These are phyloP conservation scores for Aristolochia contorta DNA, from an alignment of 164 flowering plant genomes.

Conservation along the genomic window DNA sequence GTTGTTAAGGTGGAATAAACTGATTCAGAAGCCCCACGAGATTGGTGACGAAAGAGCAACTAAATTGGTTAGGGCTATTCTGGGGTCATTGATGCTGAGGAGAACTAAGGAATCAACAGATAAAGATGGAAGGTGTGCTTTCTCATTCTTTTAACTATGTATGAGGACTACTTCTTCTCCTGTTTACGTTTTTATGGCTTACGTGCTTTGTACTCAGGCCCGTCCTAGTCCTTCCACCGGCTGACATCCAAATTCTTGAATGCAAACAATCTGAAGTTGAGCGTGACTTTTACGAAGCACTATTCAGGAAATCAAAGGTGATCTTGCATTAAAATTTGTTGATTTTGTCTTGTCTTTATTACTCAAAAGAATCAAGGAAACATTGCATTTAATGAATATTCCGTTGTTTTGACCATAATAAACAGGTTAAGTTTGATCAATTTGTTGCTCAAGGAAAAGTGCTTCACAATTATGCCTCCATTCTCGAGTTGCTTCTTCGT, in stretches of 20 bases:
- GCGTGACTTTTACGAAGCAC: slow-evolving; percentile 66
- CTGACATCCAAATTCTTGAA: slow-evolving; percentile 49
- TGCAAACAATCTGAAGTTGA: slow-evolving; percentile 78
- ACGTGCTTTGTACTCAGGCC: slow-evolving; percentile 31
- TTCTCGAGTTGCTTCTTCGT: slow-evolving; percentile 75
- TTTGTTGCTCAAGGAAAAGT: slow-evolving; percentile 85
- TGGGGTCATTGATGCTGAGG: slow-evolving; percentile 70
- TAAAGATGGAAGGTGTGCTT: slow-evolving; percentile 54
- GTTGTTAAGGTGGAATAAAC: slow-evolving; percentile 53
- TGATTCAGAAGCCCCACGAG: slow-evolving; percentile 69
- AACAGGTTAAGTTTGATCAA: slow-evolving; percentile 76
- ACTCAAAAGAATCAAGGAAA: too few species aligned
- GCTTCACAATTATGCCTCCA: slow-evolving; percentile 67
- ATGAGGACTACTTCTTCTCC: background rate
- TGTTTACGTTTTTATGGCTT: background rate
- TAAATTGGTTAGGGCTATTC: slow-evolving; percentile 49
- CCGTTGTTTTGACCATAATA: background rate
- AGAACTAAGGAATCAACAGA: slow-evolving; percentile 73
- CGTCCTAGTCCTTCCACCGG: slow-evolving; percentile 73
- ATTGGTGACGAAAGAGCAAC: slow-evolving; percentile 59
- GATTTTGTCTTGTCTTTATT: background rate
- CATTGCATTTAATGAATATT: too few species aligned
- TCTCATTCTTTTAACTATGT: background rate
- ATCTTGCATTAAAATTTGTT: slow-evolving; percentile 15
- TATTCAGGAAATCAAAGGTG: slow-evolving; percentile 71